Evolutionary conservation across 257 asterid genomes (phyloP), one percentile per base, ranked within the genome.

Genomic region (Solanum tarijense): DNA sequence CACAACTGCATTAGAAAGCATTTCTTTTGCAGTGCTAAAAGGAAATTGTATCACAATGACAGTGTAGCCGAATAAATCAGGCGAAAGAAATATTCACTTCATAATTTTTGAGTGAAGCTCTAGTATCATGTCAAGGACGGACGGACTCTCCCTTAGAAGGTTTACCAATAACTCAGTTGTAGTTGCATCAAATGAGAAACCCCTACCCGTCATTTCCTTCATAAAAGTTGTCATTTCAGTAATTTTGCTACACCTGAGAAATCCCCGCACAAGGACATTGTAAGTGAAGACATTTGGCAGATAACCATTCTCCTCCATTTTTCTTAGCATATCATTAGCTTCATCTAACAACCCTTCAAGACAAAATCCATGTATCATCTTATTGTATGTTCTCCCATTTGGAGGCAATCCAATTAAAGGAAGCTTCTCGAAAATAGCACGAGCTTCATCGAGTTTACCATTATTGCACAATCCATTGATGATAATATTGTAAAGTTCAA

Each of bases 141-240:
- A 12, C 0, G 83, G 83, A 39, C 25, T 38, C 12, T 38, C 35
- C 12, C 60, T 12, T 76, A 38, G 14, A 76, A 23, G 25, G 7
- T 3, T 32, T 2, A 29, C 34, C 87, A 76, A 7, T 11, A 75
- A 36, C 32, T 0, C 32, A 9, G 21, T 11, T 23, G 55, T 75
- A 75, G 55, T 36, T 75, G 55, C 62, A 66, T 90, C 32, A 25
- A 55, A n/a, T 0, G 68, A 14, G n/a, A 89, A 89, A 7, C 84
- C 86, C 7, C 46, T 87, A 7, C 62, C 13, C 6, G 1, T 65
- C 89, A 90, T 87, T 87, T 88, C 88, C 25, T 88, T 88, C 65
- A 90, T 32, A 8, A 41, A 68, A 1, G 21, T 7, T 66, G 60
- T 4, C 12, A 78, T 85, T 3, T 46, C 86, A 11, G 23, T 36